phyloP scores from a whole-genome alignment of 2,329 filamentous ascomycete species.

The Amphichorda felina region DNA sequence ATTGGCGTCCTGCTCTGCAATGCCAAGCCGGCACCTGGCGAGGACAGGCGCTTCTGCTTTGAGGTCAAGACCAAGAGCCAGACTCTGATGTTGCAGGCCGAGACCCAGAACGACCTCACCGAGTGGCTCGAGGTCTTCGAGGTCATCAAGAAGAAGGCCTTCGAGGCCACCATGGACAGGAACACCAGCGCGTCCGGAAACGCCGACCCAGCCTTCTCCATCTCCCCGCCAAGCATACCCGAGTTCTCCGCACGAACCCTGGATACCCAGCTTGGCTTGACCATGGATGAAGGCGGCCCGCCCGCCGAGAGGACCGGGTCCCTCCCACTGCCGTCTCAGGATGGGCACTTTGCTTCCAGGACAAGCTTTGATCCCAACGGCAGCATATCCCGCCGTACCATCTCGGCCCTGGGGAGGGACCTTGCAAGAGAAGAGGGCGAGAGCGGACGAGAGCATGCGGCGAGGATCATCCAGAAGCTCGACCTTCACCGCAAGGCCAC shows the following conservation, averaged over 20 bases:
- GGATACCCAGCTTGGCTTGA: slow-evolving; percentile 49
- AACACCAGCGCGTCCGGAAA: slow-evolving; percentile 29
- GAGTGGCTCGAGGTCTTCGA: slow-evolving; percentile 94
- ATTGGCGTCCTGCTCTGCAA: slow-evolving; percentile 92
- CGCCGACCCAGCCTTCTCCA: slow-evolving; percentile 73
- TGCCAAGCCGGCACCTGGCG: slow-evolving; percentile 78
- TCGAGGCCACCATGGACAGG: slow-evolving; percentile 57
- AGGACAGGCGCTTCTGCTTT: slow-evolving; percentile 93
- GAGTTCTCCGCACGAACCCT: slow-evolving; percentile 78
- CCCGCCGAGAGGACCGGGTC: slow-evolving; percentile 48
- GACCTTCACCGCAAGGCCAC: slow-evolving; percentile 77
- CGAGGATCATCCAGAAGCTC: slow-evolving; percentile 84
- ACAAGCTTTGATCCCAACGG: slow-evolving; percentile 33
- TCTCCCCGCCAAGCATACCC: slow-evolving; percentile 75
- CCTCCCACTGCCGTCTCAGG: slow-evolving; percentile 50
- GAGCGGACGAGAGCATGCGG: slow-evolving; percentile 66
- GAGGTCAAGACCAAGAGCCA: slow-evolving; percentile 97
- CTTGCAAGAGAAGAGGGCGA: slow-evolving; percentile 58
- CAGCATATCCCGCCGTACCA: slow-evolving; percentile 36
- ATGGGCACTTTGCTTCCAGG: slow-evolving; percentile 40
- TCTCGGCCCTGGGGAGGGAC: slow-evolving; percentile 36
- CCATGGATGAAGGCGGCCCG: slow-evolving; percentile 29
- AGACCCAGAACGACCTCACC: slow-evolving; percentile 83
- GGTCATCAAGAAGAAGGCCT: slow-evolving; percentile 80
- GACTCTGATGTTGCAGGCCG: slow-evolving; percentile 79